These are phyloP conservation scores for Lizonia empirigonia DNA, from an alignment of 2,329 filamentous ascomycete species.

Conservation along the genomic window DNA sequence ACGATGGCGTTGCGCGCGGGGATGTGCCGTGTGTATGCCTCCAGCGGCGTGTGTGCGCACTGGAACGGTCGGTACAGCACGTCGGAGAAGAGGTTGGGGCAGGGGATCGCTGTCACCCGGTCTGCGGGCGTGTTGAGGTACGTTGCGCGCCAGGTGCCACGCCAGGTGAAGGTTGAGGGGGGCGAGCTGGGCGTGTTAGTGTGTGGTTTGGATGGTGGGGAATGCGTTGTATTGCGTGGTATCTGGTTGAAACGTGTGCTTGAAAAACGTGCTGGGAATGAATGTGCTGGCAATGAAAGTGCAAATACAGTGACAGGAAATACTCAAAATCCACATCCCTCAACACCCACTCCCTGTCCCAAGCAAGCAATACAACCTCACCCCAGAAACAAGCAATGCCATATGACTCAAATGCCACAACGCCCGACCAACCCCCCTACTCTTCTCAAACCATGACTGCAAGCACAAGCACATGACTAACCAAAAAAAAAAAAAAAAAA, in stretches of 20 bases:
- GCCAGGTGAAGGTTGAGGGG: constrained; percentile 66
- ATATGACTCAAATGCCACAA: too few species aligned
- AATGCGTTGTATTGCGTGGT: not conserved
- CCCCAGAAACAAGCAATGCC: too few species aligned
- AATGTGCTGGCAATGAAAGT: too few species aligned
- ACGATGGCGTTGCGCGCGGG: constrained; percentile 74
- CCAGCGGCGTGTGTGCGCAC: constrained; percentile 76
- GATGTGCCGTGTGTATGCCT: constrained; percentile 71
- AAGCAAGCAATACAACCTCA: too few species aligned
- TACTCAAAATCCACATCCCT: too few species aligned
- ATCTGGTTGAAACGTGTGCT: not conserved
- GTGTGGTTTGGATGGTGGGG: not conserved
- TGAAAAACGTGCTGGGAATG: too few species aligned
- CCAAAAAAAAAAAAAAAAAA: not conserved
- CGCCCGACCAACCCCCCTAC: too few species aligned
- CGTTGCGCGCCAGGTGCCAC: constrained; percentile 83
- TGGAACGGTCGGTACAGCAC: constrained; percentile 87
- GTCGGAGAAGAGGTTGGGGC: constrained; percentile 84
- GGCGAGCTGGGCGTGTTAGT: constrained; percentile 46
- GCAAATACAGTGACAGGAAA: too few species aligned
- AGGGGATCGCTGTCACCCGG: constrained; percentile 67
- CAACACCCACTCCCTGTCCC: too few species aligned
- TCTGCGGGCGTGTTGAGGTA: constrained; percentile 65
- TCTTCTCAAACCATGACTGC: too few species aligned
- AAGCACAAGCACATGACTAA: not conserved